These are phyloP conservation scores for Debaryomyces fabryi DNA, from an alignment of 1,139 yeast genomes.

Conservation along the genomic window DNA sequence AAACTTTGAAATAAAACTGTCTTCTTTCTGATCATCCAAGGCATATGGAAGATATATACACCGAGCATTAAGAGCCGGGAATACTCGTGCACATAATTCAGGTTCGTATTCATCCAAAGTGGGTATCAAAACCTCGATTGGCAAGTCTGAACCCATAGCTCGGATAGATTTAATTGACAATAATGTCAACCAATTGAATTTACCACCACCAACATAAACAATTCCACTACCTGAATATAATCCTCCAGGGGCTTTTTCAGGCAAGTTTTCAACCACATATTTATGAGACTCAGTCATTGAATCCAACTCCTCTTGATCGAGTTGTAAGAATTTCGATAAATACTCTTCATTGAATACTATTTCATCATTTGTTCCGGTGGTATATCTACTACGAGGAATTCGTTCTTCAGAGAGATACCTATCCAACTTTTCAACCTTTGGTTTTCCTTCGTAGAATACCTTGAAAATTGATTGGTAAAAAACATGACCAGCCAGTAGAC, in stretches of 20 bases:
- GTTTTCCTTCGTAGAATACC: conserved; percentile 40
- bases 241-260: conserved; percentile 47
- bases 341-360: conserved; percentile 46
- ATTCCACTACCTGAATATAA: conserved; percentile 71
- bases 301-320: conserved; percentile 48
- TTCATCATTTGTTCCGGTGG: conserved; percentile 28
- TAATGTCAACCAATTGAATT: conserved; percentile 71
- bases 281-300: conserved; percentile 56
- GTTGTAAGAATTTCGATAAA: conserved; percentile 54
- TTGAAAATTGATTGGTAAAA: conserved; percentile 42
- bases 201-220: conserved; percentile 83
- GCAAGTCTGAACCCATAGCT: conserved; percentile 62
- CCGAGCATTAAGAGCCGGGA: conserved; percentile 69
- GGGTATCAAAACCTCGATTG: conserved; percentile 79
- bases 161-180: conserved; percentile 68
- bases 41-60: conserved; percentile 66
- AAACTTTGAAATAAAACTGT: conserved; percentile 39
- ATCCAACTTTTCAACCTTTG: conserved; percentile 33
- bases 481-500: conserved; percentile 26
- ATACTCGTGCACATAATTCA: conserved; percentile 62
- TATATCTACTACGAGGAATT: conserved; percentile 55
- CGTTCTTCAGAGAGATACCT: conserved; percentile 41
- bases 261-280: conserved; percentile 52
- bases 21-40: conserved; percentile 39
- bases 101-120: conserved; percentile 68